A percentile compares a stretch with the other conserved stretches of the same genome.
phyloP scores from a whole-genome alignment of 306 rosid species.

The Sicyos baderoa region DNA sequence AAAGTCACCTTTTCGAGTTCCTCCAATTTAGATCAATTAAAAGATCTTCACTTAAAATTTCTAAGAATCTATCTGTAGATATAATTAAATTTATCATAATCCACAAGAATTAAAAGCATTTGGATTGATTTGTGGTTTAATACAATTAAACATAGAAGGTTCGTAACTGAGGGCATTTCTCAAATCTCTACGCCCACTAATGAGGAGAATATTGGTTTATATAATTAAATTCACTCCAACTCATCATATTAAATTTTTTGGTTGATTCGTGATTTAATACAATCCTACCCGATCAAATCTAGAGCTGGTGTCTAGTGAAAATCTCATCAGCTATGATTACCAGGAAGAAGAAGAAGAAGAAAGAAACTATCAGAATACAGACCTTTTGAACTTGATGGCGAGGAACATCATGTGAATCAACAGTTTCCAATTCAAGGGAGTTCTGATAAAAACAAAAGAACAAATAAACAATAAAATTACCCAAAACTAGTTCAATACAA shows the following conservation, averaged over 20 bases:
- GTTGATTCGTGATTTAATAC: too few species aligned
- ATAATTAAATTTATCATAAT: too few species aligned
- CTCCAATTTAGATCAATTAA: not conserved
- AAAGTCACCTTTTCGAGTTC: not conserved
- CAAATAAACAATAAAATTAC: too few species aligned
- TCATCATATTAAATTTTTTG: too few species aligned
- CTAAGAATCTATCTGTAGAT: too few species aligned
- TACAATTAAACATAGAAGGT: too few species aligned
- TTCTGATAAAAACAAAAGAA: slow-evolving; percentile 31
- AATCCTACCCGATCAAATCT: not conserved
- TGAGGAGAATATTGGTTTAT: too few species aligned
- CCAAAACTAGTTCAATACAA: not conserved
- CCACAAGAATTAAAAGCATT: too few species aligned
- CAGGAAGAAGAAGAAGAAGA: not conserved
- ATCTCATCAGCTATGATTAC: not conserved
- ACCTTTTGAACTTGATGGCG: slow-evolving; percentile 61
- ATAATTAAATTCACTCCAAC: too few species aligned
- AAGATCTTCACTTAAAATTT: not conserved
- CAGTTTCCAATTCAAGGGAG: slow-evolving; percentile 29
- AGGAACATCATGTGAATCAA: slow-evolving; percentile 48
- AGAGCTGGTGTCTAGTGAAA: not conserved
- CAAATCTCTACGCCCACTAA: too few species aligned
- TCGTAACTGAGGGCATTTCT: too few species aligned
- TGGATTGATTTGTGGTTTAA: too few species aligned
- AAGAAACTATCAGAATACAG: not conserved